Conservation (phyloP, 805 yeast genomes). For the Yamadazyma nakazawae region DNA sequence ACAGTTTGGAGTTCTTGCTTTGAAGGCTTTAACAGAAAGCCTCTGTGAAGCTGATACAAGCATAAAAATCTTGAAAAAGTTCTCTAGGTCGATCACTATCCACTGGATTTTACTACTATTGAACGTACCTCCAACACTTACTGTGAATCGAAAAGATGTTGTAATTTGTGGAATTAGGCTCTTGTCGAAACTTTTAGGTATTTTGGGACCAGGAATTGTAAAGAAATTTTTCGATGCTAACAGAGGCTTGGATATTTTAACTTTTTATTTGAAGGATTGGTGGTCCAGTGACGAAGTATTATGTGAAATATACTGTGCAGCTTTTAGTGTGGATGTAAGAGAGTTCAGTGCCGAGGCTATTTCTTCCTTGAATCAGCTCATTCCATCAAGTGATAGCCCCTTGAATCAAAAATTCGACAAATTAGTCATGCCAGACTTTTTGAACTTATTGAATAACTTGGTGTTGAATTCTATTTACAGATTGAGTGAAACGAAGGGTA, state of each 20-base stretch:
- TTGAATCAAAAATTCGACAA: conserved; percentile 12
- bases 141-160: conserved; percentile 23
- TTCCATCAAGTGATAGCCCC: conserved; percentile 7
- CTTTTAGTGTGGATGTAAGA: conserved; percentile 39
- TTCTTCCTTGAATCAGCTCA: conserved; percentile 6
- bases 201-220: conserved; percentile 45
- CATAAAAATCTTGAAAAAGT: conserved; percentile 39
- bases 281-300: conserved; percentile 48
- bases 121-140: conserved; percentile 16
- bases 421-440: conserved; percentile 45
- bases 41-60: conserved; percentile 39
- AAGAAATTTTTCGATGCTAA: conserved; percentile 46
- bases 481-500: conserved; percentile 28
- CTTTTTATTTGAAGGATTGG: conserved; percentile 43
- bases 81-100: conserved; percentile 53
- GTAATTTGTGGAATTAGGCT: conserved; percentile 41
- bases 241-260: conserved; percentile 49
- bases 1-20: conserved; percentile 31
- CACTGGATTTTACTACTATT: conserved; percentile 63
- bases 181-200: conserved; percentile 46
- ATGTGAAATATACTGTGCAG: conserved; percentile 40
- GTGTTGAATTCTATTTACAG: conserved; percentile 31
- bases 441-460: conserved; percentile 32
- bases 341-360: background rate
- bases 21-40: conserved; percentile 33